Evolutionary conservation across 176 grass and related monocot species (phyloP), one percentile per base, ranked within the genome.

Genomic region (Coix lacrymajobi): DNA sequence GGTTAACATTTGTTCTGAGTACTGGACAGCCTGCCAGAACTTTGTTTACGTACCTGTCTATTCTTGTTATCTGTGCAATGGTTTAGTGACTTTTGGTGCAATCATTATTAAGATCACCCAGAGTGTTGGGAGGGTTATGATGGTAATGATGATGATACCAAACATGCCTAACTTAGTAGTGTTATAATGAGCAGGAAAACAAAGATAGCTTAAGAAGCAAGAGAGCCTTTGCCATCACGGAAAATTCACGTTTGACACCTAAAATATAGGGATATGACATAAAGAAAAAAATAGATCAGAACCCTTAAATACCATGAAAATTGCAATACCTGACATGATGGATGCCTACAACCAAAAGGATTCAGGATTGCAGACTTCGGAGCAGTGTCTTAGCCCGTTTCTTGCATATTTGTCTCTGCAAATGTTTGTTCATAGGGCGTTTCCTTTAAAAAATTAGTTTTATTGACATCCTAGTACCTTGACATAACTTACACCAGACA

Each of bases 151-250:
- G 62, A 54, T 52, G 19, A 12, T 65, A 43, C 76, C 13, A 11
- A 30, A 62, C 38, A 67, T 75, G 22, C 20, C 25, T 66, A 30
- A 56, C 61, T 80, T 30, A n/a, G 40, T 58, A 28, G 54, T 78
- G 75, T 25, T 62, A 17, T 67, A 46, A 41, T 62, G 69, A 84
- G 66, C 63, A 49, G 62, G 33, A 52, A 81, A 64, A 81, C 13
- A 52, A 65, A 39, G 71, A 57, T 81, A 85, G 71, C 54, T 81
- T 28, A 8, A 46, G 52, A 65, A 71, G 70, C 77, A 77, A 63
- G 88, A 8, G 28, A 85, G 40, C 41, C 44, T 22, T 32, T 44
- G 24, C 25, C n/a, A 63, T 77, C 48, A 65, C 71, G 43, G 32
- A 76, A 54, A 45, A 24, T 5, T 49, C 8, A 33, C 15, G 26